Conservation (phyloP, 2,329 filamentous ascomycete genomes). For the Fusarium newnesense region DNA sequence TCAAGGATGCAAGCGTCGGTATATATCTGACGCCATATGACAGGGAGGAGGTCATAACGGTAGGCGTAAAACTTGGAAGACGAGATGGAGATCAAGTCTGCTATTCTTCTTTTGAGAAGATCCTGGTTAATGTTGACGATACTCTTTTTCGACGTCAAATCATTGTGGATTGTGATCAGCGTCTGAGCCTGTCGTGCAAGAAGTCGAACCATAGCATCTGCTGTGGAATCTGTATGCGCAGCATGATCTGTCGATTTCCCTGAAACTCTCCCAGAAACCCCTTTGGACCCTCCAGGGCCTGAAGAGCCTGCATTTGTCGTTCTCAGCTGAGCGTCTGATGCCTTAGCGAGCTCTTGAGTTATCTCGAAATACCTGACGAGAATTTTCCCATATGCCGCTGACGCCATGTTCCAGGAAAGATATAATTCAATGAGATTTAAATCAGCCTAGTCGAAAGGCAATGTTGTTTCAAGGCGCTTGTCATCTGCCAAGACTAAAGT, state of each 20-base stretch:
- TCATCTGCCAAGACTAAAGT: background rate
- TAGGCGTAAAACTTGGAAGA: conserved; percentile 77
- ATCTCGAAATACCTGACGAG: conserved; percentile 42
- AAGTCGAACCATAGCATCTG: conserved; percentile 40
- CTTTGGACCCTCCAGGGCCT: background rate
- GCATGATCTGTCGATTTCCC: background rate
- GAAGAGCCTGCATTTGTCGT: background rate
- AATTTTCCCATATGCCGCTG: conserved; percentile 27
- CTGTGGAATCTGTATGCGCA: conserved; percentile 15
- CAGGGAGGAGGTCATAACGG: conserved; percentile 72
- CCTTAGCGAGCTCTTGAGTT: conserved; percentile 26
- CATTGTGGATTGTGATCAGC: conserved; percentile 40
- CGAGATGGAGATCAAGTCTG: conserved; percentile 68
- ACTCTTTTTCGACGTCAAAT: background rate
- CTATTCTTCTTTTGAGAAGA: conserved; percentile 56
- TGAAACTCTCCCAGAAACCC: background rate
- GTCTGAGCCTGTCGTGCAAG: conserved; percentile 45
- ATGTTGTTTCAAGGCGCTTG: background rate
- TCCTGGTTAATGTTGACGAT: conserved; percentile 11
- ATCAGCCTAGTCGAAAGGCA: background rate
- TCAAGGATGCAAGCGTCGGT: conserved; percentile 76
- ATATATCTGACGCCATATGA: conserved; percentile 76
- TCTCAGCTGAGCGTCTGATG: background rate
- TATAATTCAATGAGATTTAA: background rate
- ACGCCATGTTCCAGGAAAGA: conserved; percentile 30